Conservation (phyloP, 768 basidiomycete species). For the Neoboletus subvelutipes region DNA sequence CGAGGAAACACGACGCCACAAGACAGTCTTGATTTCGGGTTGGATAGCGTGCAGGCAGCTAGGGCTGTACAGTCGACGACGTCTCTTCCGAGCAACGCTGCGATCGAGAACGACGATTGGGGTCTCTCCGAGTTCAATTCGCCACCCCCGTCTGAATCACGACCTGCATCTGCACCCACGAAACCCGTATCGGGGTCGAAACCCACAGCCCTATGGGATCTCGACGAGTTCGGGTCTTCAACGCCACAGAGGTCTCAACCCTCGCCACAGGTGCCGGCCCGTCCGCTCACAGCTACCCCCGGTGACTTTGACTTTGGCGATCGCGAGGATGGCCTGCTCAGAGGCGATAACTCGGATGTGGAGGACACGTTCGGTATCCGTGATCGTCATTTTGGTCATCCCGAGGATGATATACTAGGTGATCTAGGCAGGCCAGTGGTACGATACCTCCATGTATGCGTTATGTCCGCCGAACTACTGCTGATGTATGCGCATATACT, state of each 20-base stretch:
- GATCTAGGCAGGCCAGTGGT: conserved; percentile 60
- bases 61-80: background rate
- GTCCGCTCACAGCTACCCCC: conserved; percentile 35
- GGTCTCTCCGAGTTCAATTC: conserved; percentile 41
- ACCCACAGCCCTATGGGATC: conserved; percentile 34
- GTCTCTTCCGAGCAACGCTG: conserved; percentile 1
- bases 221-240: no score
- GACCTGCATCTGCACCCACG: conserved; percentile 6
- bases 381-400: conserved; percentile 16
- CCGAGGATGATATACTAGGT: conserved; percentile 73
- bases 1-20: background rate
- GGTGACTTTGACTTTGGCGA: conserved; percentile 67
- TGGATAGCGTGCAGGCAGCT: conserved; percentile 14
- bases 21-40: conserved; percentile 25
- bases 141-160: conserved; percentile 21
- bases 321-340: conserved; percentile 42
- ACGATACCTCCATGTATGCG: background rate
- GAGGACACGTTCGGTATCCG: conserved; percentile 15
- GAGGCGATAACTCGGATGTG: conserved; percentile 36
- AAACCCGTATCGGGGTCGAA: conserved; percentile 2
- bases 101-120: conserved; percentile 43
- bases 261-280: no score
- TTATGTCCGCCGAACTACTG: background rate
- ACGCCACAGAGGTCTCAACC: no score
- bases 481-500: background rate